A percentile compares a stretch with the other conserved stretches of the same genome.
These are phyloP conservation scores for Candida railenensis DNA, from an alignment of 805 yeast species.

Conservation along the genomic window DNA sequence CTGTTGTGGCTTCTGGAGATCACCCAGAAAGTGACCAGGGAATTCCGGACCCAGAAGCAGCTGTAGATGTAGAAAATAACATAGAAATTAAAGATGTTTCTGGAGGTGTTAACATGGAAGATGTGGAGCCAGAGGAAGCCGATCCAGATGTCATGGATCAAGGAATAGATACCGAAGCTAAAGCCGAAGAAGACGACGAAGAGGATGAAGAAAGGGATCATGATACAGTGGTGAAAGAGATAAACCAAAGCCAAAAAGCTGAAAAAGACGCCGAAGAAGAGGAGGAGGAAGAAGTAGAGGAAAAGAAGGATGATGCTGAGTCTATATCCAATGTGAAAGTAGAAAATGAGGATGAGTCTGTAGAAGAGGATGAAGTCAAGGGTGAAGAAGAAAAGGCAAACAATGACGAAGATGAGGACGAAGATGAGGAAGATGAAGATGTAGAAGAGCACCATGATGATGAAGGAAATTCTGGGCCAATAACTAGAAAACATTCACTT, in stretches of 20 bases:
- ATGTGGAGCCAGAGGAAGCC: slow-evolving; percentile 5
- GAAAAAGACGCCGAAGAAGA: slow-evolving; percentile 11
- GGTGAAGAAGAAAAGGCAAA: slow-evolving; percentile 7
- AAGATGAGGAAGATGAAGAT: slow-evolving; percentile 6
- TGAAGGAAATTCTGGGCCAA: background rate
- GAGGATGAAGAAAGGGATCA: slow-evolving; percentile 1
- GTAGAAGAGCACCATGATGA: slow-evolving; percentile 6
- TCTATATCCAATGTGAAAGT: no score
- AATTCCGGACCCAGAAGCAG: background rate
- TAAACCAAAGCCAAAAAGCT: no score
- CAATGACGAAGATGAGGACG: slow-evolving; percentile 6
- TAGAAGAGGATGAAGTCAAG: slow-evolving; percentile 8
- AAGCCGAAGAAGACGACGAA: background rate
- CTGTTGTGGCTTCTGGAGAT: no score
- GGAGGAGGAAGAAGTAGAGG: slow-evolving; percentile 8
- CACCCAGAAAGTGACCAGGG: background rate
- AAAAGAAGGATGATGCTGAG: slow-evolving; percentile 5
- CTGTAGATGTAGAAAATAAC: slow-evolving; percentile 1
- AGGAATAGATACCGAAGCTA: background rate
- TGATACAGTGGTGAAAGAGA: no score
- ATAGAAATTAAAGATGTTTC: slow-evolving; percentile 6
- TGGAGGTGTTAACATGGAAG: slow-evolving; percentile 3
- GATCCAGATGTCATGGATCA: slow-evolving; percentile 2
- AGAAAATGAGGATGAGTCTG: slow-evolving; percentile 8
- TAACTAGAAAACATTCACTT: slow-evolving; percentile 1